Conservation (phyloP, 805 yeast species). For the Starmerella geochares region DNA sequence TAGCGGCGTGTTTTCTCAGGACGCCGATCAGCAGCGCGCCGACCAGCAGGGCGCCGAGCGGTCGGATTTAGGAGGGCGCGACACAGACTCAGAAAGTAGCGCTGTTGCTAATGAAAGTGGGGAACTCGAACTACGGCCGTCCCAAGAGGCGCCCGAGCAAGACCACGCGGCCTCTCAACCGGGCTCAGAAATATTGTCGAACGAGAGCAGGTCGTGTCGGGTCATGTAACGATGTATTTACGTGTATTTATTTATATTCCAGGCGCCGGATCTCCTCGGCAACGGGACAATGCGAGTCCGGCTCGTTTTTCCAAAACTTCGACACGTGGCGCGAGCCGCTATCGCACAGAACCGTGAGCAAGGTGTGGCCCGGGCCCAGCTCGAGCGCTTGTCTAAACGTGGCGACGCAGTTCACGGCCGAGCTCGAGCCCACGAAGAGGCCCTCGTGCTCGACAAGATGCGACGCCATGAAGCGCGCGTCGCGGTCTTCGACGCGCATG, state of each 20-base stretch:
- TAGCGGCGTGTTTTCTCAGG: background rate
- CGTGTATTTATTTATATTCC: background rate
- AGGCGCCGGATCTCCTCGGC: constrained; percentile 8
- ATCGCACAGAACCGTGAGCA: constrained; percentile 85
- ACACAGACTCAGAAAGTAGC: too few species aligned
- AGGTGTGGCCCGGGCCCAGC: constrained; percentile 49
- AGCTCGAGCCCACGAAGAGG: constrained; percentile 79
- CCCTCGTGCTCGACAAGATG: constrained; percentile 75
- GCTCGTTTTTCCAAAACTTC: constrained; percentile 62
- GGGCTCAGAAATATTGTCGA: too few species aligned
- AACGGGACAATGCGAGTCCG: constrained; percentile 16
- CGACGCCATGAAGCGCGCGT: constrained; percentile 84
- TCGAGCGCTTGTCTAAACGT: constrained; percentile 52
- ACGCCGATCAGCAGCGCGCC: background rate
- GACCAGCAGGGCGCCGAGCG: background rate
- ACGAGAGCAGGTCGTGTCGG: background rate
- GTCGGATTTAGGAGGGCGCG: too few species aligned
- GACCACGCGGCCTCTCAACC: too few species aligned
- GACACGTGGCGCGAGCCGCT: constrained; percentile 83
- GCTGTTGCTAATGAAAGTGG: too few species aligned
- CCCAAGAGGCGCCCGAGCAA: too few species aligned
- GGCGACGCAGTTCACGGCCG: constrained; percentile 91
- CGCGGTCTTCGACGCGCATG: constrained; percentile 63
- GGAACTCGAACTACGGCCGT: too few species aligned
- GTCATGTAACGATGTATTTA: background rate